phyloP scores from a whole-genome alignment of 23 red algal species.

The Gracilaria gracilis region DNA sequence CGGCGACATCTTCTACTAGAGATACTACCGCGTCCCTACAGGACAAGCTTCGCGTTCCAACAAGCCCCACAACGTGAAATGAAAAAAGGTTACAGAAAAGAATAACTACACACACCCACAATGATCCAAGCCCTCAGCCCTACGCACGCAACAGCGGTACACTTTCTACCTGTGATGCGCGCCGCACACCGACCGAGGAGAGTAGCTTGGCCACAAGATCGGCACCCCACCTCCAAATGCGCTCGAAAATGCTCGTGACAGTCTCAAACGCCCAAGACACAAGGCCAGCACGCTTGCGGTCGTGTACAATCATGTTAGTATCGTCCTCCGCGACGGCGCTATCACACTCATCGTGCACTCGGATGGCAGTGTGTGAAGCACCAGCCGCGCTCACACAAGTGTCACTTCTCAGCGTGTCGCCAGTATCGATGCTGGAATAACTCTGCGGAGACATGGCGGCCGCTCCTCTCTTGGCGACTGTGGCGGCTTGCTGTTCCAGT shows the following conservation, averaged over 20 bases:
- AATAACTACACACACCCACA: neutral
- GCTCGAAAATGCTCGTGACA: neutral
- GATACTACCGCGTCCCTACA: no score
- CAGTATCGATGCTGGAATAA: constrained; percentile 18
- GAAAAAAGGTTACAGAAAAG: neutral
- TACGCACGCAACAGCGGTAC: neutral
- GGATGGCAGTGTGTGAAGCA: neutral
- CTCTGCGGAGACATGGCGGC: constrained; percentile 4
- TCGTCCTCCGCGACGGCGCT: neutral
- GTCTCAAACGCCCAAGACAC: neutral
- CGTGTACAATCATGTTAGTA: neutral
- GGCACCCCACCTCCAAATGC: neutral
- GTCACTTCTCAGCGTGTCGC: constrained; percentile 27
- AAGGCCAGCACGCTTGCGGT: neutral
- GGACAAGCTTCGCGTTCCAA: no score
- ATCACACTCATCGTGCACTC: neutral
- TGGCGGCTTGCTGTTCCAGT: neutral
- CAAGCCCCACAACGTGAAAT: no score
- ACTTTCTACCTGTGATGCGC: neutral
- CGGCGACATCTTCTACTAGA: neutral
- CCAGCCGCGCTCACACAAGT: neutral
- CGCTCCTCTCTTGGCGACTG: neutral
- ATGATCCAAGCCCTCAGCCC: neutral
- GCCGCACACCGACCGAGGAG: neutral
- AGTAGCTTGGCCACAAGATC: neutral